Evolutionary conservation across 75 land plant species (phyloP).

Genomic region (Sequoia sempervirens): DNA sequence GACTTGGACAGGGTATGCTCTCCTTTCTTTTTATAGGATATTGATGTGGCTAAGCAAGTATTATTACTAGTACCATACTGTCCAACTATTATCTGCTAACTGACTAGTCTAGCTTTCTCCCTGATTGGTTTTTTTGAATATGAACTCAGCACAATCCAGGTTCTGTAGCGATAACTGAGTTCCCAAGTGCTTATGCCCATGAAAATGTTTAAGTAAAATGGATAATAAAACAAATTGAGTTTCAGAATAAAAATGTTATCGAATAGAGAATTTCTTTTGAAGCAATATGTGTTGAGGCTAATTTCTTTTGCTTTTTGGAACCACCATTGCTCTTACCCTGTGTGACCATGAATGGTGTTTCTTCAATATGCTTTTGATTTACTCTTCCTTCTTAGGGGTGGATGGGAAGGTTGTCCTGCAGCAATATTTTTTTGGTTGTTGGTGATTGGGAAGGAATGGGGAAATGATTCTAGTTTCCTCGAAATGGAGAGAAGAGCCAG

Average conservation of each 20-base stretch:
- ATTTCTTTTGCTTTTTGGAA: background rate
- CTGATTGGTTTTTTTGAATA: background rate
- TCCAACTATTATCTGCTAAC: background rate
- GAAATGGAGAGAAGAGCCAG: no score
- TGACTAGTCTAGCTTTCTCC: background rate
- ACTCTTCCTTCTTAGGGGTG: background rate
- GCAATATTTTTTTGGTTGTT: background rate
- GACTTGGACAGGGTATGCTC: slow-evolving; percentile 85
- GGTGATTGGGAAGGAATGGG: no score
- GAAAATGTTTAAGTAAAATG: background rate
- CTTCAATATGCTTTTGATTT: background rate
- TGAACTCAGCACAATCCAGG: background rate
- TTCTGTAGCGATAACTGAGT: background rate
- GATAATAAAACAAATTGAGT: background rate
- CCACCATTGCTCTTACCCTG: background rate
- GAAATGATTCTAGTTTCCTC: no score
- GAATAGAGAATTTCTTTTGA: background rate
- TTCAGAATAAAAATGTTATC: background rate
- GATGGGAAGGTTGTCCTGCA: background rate
- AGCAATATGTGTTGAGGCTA: background rate
- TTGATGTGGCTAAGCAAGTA: background rate
- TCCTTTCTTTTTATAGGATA: background rate
- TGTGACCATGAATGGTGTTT: background rate
- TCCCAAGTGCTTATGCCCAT: background rate
- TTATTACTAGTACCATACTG: background rate